A percentile compares a stretch with the other conserved stretches of the same genome.
phyloP scores from a whole-genome alignment of 1,284 basidiomycete genomes.

The Stygiomarasmius scandens region DNA sequence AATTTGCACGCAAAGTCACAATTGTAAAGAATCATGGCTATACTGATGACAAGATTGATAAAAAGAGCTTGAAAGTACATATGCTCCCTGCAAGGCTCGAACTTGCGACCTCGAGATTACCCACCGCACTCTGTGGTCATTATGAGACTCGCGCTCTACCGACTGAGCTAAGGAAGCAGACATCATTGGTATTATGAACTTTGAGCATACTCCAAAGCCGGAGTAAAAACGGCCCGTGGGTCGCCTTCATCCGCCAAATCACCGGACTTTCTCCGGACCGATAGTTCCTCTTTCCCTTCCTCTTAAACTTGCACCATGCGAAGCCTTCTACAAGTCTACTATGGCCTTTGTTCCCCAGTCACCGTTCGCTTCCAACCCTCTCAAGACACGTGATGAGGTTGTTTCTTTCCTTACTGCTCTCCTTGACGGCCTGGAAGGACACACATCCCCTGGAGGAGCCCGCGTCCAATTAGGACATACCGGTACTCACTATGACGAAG shows the following conservation, averaged over 20 bases:
- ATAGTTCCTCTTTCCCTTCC: background rate
- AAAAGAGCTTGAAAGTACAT: too few relatives aligned
- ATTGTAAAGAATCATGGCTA: too few relatives aligned
- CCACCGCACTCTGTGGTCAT: too few relatives aligned
- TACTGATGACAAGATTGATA: too few relatives aligned
- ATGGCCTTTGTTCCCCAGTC: background rate
- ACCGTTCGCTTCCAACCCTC: constrained; percentile 49
- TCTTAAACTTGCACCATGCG: too few relatives aligned
- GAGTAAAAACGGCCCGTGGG: too few relatives aligned
- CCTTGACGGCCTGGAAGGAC: constrained; percentile 66
- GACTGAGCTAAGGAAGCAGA: constrained; percentile 16
- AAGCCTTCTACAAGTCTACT: background rate
- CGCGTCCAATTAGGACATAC: constrained; percentile 72
- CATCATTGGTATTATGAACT: too few relatives aligned
- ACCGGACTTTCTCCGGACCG: background rate
- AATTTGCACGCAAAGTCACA: too few relatives aligned
- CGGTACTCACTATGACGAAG: constrained; percentile 76
- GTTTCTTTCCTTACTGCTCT: constrained; percentile 55
- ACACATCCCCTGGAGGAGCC: constrained; percentile 75
- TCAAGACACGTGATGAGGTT: constrained; percentile 62
- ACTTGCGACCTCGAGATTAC: constrained; percentile 15
- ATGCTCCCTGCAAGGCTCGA: constrained; percentile 16
- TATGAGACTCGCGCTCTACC: constrained; percentile 17
- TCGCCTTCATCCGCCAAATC: background rate
- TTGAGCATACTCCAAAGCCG: too few relatives aligned